Conservation (phyloP, 441 rosid genomes). For the Heliophila coronopifolia region DNA sequence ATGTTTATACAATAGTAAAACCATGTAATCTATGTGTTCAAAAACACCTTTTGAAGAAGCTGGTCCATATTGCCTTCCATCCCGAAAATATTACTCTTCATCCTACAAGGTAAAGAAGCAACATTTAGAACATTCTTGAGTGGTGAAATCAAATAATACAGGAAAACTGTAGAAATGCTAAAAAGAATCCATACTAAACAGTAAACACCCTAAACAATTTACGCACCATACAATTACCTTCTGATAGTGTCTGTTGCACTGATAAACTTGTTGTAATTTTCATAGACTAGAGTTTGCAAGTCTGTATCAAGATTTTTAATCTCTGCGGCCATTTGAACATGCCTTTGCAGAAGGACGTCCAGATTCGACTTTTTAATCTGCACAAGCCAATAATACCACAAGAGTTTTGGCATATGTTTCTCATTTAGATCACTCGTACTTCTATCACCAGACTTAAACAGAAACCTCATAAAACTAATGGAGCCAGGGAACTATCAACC, state of each 20-base stretch:
- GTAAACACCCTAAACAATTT: constrained; percentile 5
- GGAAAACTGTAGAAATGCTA: not conserved
- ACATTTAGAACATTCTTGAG: not conserved
- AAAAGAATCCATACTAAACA: not conserved
- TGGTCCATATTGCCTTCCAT: constrained; percentile 97
- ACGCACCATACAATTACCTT: constrained; percentile 42
- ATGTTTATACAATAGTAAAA: not conserved
- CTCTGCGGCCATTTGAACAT: constrained; percentile 98
- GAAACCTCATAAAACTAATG: constrained; percentile 9
- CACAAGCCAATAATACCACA: constrained; percentile 19
- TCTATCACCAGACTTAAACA: not conserved
- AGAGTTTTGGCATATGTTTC: constrained; percentile 4
- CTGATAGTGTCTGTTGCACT: constrained; percentile 96
- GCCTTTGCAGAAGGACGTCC: constrained; percentile 81
- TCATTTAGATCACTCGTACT: constrained; percentile 8
- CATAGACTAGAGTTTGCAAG: constrained; percentile 92
- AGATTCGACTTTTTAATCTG: constrained; percentile 76
- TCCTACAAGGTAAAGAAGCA: constrained; percentile 46
- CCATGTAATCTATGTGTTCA: not conserved
- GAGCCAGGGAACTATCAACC: constrained; percentile 5
- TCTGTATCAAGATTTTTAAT: constrained; percentile 96
- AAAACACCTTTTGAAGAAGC: constrained; percentile 75
- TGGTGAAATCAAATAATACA: not conserved
- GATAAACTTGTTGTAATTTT: constrained; percentile 88
- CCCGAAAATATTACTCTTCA: constrained; percentile 92